Base-by-base conservation (phyloP, 2,329 filamentous ascomycete species). In the Penicillium sp. region DNA sequence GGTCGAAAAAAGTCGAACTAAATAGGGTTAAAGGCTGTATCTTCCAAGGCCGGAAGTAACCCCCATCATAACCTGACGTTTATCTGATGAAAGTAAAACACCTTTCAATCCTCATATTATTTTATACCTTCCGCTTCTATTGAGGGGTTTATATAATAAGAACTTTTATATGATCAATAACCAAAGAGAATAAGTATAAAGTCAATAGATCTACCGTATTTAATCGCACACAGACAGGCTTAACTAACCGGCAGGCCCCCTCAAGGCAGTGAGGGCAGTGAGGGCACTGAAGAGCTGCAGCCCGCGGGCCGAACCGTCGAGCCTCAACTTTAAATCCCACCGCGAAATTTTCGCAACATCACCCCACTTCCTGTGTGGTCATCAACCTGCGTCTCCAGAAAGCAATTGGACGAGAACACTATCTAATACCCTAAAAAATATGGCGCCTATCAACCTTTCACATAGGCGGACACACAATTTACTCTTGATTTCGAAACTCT, bases 381-480 rank as follows among this genome's bases (percentile, higher is more conserved):
- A 13, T 39, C 61, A 60, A 38, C 42, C 47, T 59, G 42, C 35
- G 45, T 53, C 54, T 34, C 42, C 41, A 50, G 49, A 42, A 29
- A 57, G 23, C 31, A 40, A 44, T 47, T 34, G 49, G 32, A 27
- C 18, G 34, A 41, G 29, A 40, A 16, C 13, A 35, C 32, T 39
- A 16, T 40, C 34, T 35, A 48, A 38, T 29, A 40, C 18, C 18
- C 13, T 18, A 25, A 16, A 18, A 40, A 60, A 35, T 16, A 75
- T 76, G 74, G 65, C 72, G 15, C 62, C 71, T n/a, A 56, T 64
- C 46, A 71, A 67, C 52, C 54, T 76, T 16, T 72, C 76, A 45
- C 90, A 96, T 68, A 82, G 89, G 31, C 84, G 90, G 60, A 92
- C 90, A 21, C 91, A 96, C 73, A 92, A 91, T 70, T 77, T 95